These are phyloP conservation scores for Syzygium malaccense DNA, from an alignment of 441 rosid genomes.

Conservation along the genomic window DNA sequence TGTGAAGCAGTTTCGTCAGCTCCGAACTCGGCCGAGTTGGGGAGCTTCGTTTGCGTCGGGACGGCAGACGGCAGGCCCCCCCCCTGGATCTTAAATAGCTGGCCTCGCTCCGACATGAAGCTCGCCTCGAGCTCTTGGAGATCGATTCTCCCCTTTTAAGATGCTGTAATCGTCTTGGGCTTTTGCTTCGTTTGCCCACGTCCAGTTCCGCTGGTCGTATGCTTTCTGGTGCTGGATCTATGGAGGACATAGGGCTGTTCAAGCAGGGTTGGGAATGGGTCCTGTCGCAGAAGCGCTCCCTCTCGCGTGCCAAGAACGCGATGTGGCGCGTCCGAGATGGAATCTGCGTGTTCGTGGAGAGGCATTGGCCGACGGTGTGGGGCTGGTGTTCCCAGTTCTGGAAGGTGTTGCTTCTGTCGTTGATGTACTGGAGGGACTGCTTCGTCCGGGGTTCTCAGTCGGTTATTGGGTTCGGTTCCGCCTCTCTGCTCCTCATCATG, in stretches of 20 bases:
- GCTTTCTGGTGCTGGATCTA: constrained; percentile 5
- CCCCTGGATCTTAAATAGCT: neutral
- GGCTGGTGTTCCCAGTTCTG: constrained; percentile 46
- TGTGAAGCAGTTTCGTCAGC: neutral
- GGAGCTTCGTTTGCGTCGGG: neutral
- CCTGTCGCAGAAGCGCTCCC: constrained; percentile 65
- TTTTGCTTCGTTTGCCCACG: neutral
- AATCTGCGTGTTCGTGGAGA: constrained; percentile 52
- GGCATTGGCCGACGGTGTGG: constrained; percentile 91
- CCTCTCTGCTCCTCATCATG: constrained; percentile 86
- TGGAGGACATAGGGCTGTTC: constrained; percentile 92
- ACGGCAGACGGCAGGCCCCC: neutral
- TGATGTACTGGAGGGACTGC: constrained; percentile 77
- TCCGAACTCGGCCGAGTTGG: neutral
- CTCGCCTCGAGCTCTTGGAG: neutral
- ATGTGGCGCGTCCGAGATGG: constrained; percentile 43
- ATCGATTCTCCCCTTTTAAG: neutral
- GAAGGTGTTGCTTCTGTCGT: constrained; percentile 27
- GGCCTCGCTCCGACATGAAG: neutral
- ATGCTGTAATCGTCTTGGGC: neutral
- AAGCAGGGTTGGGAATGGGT: constrained; percentile 93
- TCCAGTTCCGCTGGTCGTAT: neutral
- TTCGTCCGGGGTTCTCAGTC: constrained; percentile 64
- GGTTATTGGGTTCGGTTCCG: constrained; percentile 64
- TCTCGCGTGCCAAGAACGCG: constrained; percentile 33